These are phyloP conservation scores for Fusarium decemcellulare DNA, from an alignment of 2,329 filamentous ascomycete species.

Conservation along the genomic window DNA sequence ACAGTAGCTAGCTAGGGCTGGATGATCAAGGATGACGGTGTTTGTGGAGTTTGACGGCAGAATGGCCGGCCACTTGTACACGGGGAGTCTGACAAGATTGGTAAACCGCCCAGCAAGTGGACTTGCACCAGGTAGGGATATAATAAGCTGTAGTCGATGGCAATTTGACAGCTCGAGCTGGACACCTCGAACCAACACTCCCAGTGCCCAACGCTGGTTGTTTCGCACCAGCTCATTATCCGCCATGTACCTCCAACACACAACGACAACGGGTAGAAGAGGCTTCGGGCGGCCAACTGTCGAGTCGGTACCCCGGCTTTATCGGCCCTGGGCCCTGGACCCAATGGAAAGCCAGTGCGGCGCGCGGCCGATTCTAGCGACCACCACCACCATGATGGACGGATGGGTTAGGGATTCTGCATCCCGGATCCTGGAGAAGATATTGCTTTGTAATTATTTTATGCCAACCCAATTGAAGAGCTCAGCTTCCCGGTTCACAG, in stretches of 20 bases:
- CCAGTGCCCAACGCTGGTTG: not conserved
- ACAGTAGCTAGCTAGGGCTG: conserved; percentile 7
- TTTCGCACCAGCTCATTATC: not conserved
- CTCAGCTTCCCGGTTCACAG: not conserved
- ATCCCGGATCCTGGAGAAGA: not conserved
- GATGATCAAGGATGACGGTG: conserved; percentile 41
- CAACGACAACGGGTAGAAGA: conserved; percentile 30
- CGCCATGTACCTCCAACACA: not conserved
- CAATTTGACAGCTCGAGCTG: not conserved
- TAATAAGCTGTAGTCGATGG: not conserved
- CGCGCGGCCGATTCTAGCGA: conserved; percentile 7
- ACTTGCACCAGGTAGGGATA: not conserved
- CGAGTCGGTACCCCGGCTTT: conserved; percentile 12
- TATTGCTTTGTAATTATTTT: conserved; percentile 14
- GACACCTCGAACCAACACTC: not conserved
- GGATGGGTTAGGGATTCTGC: not conserved
- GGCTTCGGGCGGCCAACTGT: conserved; percentile 31
- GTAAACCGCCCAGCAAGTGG: not conserved
- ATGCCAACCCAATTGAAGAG: not conserved
- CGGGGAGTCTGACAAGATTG: not conserved
- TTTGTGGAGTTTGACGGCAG: conserved; percentile 20
- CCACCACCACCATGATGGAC: not conserved
- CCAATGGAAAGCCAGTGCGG: conserved; percentile 7
- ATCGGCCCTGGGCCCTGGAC: not conserved
- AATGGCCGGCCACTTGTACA: conserved; percentile 1